phyloP scores from a whole-genome alignment of 495 filamentous ascomycete genomes.

The Antarctomyces pellizariae region DNA sequence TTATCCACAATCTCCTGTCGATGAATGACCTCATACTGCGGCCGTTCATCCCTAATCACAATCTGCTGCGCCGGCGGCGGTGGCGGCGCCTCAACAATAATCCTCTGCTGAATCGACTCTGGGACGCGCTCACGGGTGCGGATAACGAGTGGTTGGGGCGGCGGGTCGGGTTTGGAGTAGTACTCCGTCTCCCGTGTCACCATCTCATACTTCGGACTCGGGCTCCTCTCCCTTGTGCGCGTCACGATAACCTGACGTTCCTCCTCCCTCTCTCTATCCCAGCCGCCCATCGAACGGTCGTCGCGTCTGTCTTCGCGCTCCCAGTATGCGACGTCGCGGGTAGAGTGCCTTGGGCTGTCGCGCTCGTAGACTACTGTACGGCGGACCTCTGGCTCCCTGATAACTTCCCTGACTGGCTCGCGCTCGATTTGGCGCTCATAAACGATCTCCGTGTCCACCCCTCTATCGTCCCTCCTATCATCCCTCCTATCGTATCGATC shows the following conservation, averaged over 20 bases:
- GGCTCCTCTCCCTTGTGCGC: conserved; percentile 10
- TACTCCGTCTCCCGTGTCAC: conserved; percentile 40
- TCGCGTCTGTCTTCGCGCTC: conserved; percentile 16
- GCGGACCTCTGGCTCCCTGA: conserved; percentile 18
- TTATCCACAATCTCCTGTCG: conserved; percentile 30
- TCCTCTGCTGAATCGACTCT: conserved; percentile 50
- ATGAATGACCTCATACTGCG: conserved; percentile 43
- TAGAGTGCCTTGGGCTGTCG: conserved; percentile 14
- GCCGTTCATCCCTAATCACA: conserved; percentile 38
- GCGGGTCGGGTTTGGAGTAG: conserved; percentile 29
- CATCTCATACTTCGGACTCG: no score
- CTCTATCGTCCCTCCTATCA: neutral
- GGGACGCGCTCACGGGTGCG: conserved; percentile 32
- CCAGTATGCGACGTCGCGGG: conserved; percentile 28
- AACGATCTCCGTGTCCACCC: conserved; percentile 11
- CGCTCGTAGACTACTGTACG: conserved; percentile 19
- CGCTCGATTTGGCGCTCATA: conserved; percentile 15
- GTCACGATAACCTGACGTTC: conserved; percentile 23
- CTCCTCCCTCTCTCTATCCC: conserved; percentile 11
- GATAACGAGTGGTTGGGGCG: conserved; percentile 39
- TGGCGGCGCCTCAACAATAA: conserved; percentile 44
- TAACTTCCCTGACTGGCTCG: conserved; percentile 20
- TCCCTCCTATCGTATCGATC: conserved; percentile 2
- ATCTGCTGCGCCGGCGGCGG: conserved; percentile 40
- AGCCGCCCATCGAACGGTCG: neutral